phyloP scores from a whole-genome alignment of 768 basidiomycete species.

The Cyclocybe aegerita region DNA sequence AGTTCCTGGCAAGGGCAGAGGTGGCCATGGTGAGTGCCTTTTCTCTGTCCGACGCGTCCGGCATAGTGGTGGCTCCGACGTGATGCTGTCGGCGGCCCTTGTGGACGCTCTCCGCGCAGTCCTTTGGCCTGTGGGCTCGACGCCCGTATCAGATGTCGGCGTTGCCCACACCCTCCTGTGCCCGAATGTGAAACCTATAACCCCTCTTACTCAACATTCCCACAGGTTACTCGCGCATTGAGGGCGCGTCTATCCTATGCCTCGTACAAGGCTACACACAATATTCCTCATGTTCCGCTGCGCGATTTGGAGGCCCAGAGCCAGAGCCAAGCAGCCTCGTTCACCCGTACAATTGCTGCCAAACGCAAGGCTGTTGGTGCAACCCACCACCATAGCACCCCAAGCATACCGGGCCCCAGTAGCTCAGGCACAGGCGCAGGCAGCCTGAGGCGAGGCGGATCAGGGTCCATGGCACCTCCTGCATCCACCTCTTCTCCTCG shows the following conservation, averaged over 20 bases:
- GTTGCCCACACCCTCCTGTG: conserved; percentile 10
- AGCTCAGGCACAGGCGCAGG: conserved; percentile 28
- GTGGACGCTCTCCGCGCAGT: conserved; percentile 11
- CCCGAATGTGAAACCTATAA: conserved; percentile 30
- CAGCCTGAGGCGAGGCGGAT: conserved; percentile 33
- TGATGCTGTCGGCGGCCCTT: conserved; percentile 21
- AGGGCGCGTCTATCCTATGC: conserved; percentile 82
- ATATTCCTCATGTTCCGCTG: conserved; percentile 63
- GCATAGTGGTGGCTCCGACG: conserved; percentile 16
- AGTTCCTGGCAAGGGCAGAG: conserved; percentile 78
- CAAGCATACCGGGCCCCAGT: conserved; percentile 47
- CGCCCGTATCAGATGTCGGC: conserved; percentile 1
- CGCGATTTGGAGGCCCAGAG: conserved; percentile 70
- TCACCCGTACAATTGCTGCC: conserved; percentile 54
- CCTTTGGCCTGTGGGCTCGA: conserved; percentile 11
- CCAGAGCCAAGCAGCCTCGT: conserved; percentile 40
- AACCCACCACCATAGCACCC: conserved; percentile 50
- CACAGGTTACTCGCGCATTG: conserved; percentile 76
- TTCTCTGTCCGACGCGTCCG: conserved; percentile 50
- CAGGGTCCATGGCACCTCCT: conserved; percentile 48
- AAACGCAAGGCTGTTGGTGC: conserved; percentile 53
- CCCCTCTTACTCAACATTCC: conserved; percentile 36
- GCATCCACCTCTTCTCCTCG: conserved; percentile 41
- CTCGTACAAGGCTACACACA: conserved; percentile 79
- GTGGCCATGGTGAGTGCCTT: conserved; percentile 68